phyloP scores from a whole-genome alignment of 306 rosid species.

The Vigna reflexopilosa region DNA sequence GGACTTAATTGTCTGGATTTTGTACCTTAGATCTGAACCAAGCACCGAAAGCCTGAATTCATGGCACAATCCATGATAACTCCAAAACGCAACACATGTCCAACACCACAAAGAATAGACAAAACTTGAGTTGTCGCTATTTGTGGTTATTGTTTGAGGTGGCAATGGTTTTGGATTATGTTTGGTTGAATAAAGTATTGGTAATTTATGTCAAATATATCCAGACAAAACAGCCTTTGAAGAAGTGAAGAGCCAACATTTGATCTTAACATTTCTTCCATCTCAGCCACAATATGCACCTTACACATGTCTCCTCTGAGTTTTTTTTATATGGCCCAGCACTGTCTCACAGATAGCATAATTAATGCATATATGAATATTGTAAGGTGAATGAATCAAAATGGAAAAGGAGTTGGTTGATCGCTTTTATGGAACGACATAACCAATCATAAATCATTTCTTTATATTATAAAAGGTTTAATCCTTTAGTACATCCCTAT shows the following conservation, averaged over 20 bases:
- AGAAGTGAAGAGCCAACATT: slow-evolving; percentile 24
- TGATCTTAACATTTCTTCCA: not conserved
- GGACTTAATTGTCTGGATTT: not conserved
- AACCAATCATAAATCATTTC: not conserved
- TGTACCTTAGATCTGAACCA: not conserved
- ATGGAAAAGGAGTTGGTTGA: not conserved
- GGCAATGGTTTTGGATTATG: not conserved
- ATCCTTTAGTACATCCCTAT: no score
- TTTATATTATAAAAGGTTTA: not conserved
- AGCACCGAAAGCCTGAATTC: not conserved
- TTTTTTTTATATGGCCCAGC: not conserved
- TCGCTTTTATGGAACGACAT: not conserved
- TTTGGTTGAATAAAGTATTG: not conserved
- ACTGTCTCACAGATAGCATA: not conserved
- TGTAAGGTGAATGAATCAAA: not conserved
- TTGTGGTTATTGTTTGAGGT: not conserved
- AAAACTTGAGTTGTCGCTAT: not conserved
- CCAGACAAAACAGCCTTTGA: not conserved
- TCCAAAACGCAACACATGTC: slow-evolving; percentile 4
- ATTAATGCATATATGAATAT: not conserved
- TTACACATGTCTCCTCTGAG: not conserved
- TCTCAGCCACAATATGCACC: not conserved
- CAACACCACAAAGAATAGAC: not conserved
- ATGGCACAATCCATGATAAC: slow-evolving; percentile 17
- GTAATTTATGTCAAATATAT: not conserved